Base-by-base conservation (phyloP, 495 filamentous ascomycete genomes). In the Chlorociboria aeruginascens region DNA sequence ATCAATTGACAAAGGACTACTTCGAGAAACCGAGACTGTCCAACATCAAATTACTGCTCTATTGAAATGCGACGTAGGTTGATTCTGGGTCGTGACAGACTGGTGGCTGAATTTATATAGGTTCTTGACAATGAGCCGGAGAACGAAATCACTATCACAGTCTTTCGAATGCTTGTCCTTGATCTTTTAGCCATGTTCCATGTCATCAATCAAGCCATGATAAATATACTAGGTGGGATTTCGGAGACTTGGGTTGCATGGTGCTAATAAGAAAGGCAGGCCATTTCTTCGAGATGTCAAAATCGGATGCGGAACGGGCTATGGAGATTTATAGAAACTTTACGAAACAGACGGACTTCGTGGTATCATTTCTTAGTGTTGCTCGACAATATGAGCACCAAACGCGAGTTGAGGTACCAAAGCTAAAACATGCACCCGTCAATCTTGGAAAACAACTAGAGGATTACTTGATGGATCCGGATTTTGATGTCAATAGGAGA, bases 281-380 rank as follows among this genome's bases (percentile, higher is more conserved):
- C 53, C 89, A 93, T 61, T 99, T 94, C 62, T 97, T 99, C 55
- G 92, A 99, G 66, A 90, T 99, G 86, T 95, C 93, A 44, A 83
- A 82, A 46, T 77, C 82, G 32, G 93, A 99, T 65, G 93, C 93
- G 42, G 84, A 94, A 62, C 78, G 89, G 37, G 93, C 92, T 33
- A 73, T 99, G 58, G 73, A 79, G 42, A 95, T 99, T 14, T 99
- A 99, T 64, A 88, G 88, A 58, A 84, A 77, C 2, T 99, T 99
- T 63, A 83, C 86, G 25, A 84, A 77, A 57, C 93, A 95, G 60
- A 99, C 92, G 10, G 88, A 95, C 47, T 77, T 80, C 50, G 89
- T 97, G 6, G 90, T 99, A 6, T 78, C 86, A 59, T 99, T 89
- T 61, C 75, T 97, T 28, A 81, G 81, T 50, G 78, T 87, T 20